Evolutionary conservation across 495 filamentous ascomycete species (phyloP).

Genomic region (Penicillium atrosanguineum): DNA sequence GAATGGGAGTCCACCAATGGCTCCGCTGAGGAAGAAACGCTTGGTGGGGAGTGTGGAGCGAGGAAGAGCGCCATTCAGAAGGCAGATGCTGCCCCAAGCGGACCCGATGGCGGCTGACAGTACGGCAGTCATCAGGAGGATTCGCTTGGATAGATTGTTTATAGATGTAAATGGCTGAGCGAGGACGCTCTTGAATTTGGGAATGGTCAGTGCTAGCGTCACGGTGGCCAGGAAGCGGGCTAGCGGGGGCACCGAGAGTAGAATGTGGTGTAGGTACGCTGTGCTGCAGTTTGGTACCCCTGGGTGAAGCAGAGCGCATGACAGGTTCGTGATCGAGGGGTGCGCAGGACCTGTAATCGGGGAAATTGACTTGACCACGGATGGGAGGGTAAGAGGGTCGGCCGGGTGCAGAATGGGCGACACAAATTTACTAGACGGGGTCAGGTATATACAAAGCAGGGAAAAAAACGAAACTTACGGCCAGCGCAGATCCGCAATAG

Average conservation of each 20-base stretch:
- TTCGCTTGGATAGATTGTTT: constrained; percentile 56
- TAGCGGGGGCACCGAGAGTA: constrained; percentile 75
- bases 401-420: constrained; percentile 85
- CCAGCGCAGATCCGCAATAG: constrained; percentile 79
- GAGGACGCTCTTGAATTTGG: constrained; percentile 62
- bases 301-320: constrained; percentile 91
- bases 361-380: constrained; percentile 61
- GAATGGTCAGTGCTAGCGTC: constrained; percentile 66
- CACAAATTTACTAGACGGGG: constrained; percentile 57
- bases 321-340: constrained; percentile 75
- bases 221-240: constrained; percentile 71
- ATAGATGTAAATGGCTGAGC: constrained; percentile 61
- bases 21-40: constrained; percentile 85
- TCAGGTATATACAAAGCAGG: neutral
- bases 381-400: constrained; percentile 60
- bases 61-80: constrained; percentile 78
- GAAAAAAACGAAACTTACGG: constrained; percentile 56
- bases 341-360: constrained; percentile 83
- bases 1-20: constrained; percentile 75
- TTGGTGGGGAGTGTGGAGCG: constrained; percentile 70
- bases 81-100: constrained; percentile 82
- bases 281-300: constrained; percentile 79
- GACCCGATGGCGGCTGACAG: constrained; percentile 76
- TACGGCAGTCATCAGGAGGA: constrained; percentile 69
- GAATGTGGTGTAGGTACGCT: constrained; percentile 79